Conservation (phyloP, 768 basidiomycete species). For the Lactifluus piperatus region DNA sequence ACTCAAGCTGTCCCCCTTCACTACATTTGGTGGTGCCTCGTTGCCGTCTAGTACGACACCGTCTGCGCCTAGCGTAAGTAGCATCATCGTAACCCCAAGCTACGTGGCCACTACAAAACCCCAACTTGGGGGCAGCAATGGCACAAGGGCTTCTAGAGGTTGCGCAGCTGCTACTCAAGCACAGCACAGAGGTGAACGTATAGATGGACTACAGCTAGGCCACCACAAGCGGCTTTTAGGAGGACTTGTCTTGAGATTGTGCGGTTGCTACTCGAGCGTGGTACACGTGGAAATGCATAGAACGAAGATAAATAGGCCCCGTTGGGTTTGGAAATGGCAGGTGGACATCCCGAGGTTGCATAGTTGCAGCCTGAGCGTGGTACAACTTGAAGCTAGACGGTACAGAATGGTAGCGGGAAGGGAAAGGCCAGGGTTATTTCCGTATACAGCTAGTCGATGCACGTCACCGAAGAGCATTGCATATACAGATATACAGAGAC, state of each 20-base stretch:
- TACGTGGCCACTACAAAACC: not conserved
- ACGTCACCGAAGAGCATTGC: no score
- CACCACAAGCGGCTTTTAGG: not conserved
- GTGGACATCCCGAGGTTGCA: not conserved
- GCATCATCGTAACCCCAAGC: not conserved
- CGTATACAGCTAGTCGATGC: no score
- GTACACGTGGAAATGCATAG: not conserved
- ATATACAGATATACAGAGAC: no score
- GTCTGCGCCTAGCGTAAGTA: not conserved
- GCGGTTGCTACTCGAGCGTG: conserved; percentile 14
- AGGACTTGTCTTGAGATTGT: conserved; percentile 1
- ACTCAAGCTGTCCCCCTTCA: not conserved
- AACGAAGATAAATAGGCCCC: not conserved
- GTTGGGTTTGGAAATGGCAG: not conserved
- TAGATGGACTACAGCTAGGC: not conserved
- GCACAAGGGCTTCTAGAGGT: not conserved
- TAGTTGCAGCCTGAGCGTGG: not conserved
- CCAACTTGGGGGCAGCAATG: not conserved
- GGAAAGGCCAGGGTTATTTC: not conserved
- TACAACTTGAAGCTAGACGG: not conserved
- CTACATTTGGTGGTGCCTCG: not conserved
- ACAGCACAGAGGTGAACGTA: not conserved
- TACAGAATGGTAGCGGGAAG: not conserved
- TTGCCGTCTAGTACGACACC: not conserved
- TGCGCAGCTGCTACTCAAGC: not conserved